Base-by-base conservation (phyloP, 225 moss, liverwort and hornwort species). In the Ulota crispa region DNA sequence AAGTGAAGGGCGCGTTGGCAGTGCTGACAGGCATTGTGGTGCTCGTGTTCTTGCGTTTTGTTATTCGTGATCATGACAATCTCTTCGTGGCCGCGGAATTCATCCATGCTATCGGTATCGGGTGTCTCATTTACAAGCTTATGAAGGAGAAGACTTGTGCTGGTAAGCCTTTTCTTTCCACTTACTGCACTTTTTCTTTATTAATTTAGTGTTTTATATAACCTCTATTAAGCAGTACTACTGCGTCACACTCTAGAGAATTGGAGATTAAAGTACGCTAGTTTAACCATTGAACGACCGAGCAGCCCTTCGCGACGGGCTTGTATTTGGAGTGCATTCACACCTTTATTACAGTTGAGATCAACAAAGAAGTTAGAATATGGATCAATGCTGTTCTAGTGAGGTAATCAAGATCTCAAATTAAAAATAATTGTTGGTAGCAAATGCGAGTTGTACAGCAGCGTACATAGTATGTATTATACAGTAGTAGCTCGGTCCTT, bases 61-160 rank as follows among this genome's bases (percentile, higher is more conserved):
- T 92, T 20, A 95, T 98, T 62, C 95, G 88, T 55, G 95, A 98
- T 83, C 98, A 98, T 78, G 95, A 95, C 82, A 95, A 95, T 83
- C 79, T 98, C 78, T 98, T 98, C 66, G 95, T 98, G 78, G 95
- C 92, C 1, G 95, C 98, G 37, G 98, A 98, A 80, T 59, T 87
- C 8, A 88, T 87, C 57, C 98, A 98, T 75, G 93, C 95, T 14
- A 79, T 91, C 7, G 98, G 98, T 24, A 95, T 98, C 73, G 76
- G 89, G 27, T 92, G 94, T 64, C 93, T 98, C 75, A 84, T 98
- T 68, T 98, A 98, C 88, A 98, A 95, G 88, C 91, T 98, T 28
- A 91, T 87, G 62, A 98, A 92, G 86, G 95, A 95, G 81, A 93
- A 84, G 89, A 98, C 94, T 12, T 93, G 92, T 82, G 93, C 98